Percentiles rank a stretch among this genome's conserved stretches.
These are phyloP conservation scores for Debaryomyces castellii DNA, from an alignment of 805 yeast species.

Conservation along the genomic window DNA sequence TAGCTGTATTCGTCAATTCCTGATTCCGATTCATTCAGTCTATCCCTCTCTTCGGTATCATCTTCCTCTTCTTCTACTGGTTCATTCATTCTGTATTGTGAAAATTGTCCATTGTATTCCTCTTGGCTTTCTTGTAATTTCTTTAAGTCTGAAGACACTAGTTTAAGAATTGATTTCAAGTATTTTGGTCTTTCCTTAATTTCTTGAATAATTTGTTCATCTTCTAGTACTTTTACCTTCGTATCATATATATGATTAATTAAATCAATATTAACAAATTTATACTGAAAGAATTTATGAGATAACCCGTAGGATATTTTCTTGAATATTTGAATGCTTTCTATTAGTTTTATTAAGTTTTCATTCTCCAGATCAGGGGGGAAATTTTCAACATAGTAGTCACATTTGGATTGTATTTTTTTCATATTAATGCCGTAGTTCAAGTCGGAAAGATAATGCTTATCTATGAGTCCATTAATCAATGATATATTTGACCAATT, in stretches of 20 bases:
- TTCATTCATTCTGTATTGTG: background rate
- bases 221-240: conserved; percentile 3
- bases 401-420: conserved; percentile 12
- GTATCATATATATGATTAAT: conserved; percentile 1
- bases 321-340: conserved; percentile 6
- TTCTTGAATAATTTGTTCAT: conserved; percentile 2
- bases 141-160: conserved; percentile 2
- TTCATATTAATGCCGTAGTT: conserved; percentile 13
- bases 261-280: conserved; percentile 12
- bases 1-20: background rate
- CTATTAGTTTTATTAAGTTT: conserved; percentile 5
- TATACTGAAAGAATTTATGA: conserved; percentile 9
- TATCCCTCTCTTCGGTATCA: background rate
- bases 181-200: conserved; percentile 5
- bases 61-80: background rate
- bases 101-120: background rate
- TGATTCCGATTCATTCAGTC: background rate
- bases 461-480: conserved; percentile 20
- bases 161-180: conserved; percentile 1
- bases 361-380: conserved; percentile 4
- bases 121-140: background rate
- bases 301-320: conserved; percentile 6
- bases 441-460: conserved; percentile 19
- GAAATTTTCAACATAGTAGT: conserved; percentile 9
- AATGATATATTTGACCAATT: conserved; percentile 20